phyloP scores from a whole-genome alignment of 768 basidiomycete genomes.

The Collybia sordida region DNA sequence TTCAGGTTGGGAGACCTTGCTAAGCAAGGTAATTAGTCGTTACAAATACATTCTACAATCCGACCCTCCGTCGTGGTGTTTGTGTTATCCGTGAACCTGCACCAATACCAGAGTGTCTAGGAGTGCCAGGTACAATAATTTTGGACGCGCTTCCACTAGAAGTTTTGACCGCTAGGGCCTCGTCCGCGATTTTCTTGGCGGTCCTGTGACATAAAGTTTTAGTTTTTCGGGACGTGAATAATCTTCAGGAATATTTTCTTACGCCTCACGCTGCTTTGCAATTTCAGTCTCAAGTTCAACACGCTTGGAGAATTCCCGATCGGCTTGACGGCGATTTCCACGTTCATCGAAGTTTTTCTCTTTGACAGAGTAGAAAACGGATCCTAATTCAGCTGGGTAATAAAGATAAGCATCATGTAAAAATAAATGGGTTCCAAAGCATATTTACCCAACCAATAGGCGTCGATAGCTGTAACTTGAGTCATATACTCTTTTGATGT shows the following conservation, averaged over 20 bases:
- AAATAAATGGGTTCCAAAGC: neutral
- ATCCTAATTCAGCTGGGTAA: slow-evolving; percentile 81
- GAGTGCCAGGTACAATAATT: slow-evolving; percentile 81
- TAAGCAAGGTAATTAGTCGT: too few relatives aligned
- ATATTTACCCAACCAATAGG: slow-evolving; percentile 88
- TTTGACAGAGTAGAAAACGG: slow-evolving; percentile 96
- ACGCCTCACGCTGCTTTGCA: slow-evolving; percentile 81
- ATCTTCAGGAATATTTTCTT: slow-evolving; percentile 22
- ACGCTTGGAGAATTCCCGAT: slow-evolving; percentile 88
- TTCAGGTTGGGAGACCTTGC: too few relatives aligned
- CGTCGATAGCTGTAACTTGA: slow-evolving; percentile 96
- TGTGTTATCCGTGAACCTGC: slow-evolving; percentile 64
- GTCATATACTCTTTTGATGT: slow-evolving; percentile 99
- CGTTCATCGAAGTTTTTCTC: slow-evolving; percentile 97
- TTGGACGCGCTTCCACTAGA: slow-evolving; percentile 53
- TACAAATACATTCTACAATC: slow-evolving; percentile 48
- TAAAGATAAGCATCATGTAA: neutral
- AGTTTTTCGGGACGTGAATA: slow-evolving; percentile 3
- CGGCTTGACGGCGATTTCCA: slow-evolving; percentile 72
- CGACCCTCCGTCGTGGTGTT: slow-evolving; percentile 73
- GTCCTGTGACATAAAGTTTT: slow-evolving; percentile 34
- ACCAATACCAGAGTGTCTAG: slow-evolving; percentile 67
- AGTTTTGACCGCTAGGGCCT: slow-evolving; percentile 54
- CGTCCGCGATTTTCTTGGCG: slow-evolving; percentile 63
- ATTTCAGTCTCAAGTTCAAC: slow-evolving; percentile 94